Evolutionary conservation across 1,284 basidiomycete genomes (phyloP), one percentile per base, ranked within the genome.

Genomic region (Pterulicium gracile): DNA sequence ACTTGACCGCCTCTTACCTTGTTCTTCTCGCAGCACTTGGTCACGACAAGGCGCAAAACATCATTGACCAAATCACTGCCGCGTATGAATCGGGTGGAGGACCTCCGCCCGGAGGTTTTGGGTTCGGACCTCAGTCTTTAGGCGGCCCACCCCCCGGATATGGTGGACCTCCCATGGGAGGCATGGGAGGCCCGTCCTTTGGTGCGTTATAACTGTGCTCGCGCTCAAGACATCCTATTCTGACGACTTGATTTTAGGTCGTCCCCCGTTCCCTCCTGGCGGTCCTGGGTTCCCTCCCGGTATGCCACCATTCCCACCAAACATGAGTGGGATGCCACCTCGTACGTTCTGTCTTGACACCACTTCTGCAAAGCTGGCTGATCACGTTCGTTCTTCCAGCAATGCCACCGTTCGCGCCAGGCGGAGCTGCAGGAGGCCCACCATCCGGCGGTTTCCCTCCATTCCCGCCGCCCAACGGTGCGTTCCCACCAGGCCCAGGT

Each of bases 31-130:
- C 54, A 93, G 91, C 88, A 3, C 77, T 98, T 50, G 92, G 93
- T 49, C 91, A 95, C 61, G 91, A 96, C 69, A 92, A 95, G 64
- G 90, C 94, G 12, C 94, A 98, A 65, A 89, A 70, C 56, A 91
- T 96, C 61, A 94, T 97, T 60, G 93, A 98, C 74, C 89, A 93
- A 61, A 93, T 98, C 61, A 90, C 89, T 40, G 80, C 84, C 42
- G 81, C 86, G 36, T 97, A 96, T 61, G 91, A 97, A 63, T 78
- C 75, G 23, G 80, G 84, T 47, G 79, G 81, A 46, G 88, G 88
- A 4, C 88, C 90, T 27, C 88, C 88, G 55, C 83, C 83, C 13
- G 87, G 86, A 48, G 85, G 86, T 2, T 88, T 88, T 54, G 81
- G 80, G 13, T 87, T 86, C 55, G 83, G 81, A 27, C 81, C 84